These are phyloP conservation scores for Sistotremastrum suecicum DNA, from an alignment of 768 basidiomycete genomes.

Conservation along the genomic window DNA sequence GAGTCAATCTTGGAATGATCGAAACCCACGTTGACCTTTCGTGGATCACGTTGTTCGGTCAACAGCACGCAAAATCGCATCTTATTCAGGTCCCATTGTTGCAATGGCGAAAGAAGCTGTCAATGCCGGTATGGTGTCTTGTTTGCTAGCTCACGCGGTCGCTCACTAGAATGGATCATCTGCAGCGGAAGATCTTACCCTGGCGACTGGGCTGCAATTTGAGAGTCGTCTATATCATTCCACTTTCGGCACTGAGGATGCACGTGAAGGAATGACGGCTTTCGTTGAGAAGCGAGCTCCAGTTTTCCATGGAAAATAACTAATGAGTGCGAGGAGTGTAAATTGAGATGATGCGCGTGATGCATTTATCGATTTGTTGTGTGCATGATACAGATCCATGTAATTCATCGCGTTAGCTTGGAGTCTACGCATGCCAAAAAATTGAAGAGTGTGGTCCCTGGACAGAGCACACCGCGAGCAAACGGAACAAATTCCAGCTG, in stretches of 20 bases:
- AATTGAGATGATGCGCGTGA: too few relatives aligned
- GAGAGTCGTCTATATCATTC: conserved; percentile 36
- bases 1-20: not conserved
- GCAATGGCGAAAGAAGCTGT: conserved; percentile 37
- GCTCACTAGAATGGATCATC: not conserved
- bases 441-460: too few relatives aligned
- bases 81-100: conserved; percentile 17
- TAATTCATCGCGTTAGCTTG: too few relatives aligned
- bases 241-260: conserved; percentile 34
- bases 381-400: too few relatives aligned
- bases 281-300: conserved; percentile 35
- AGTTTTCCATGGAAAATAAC: too few relatives aligned
- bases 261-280: conserved; percentile 32
- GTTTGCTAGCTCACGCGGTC: not conserved
- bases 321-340: too few relatives aligned
- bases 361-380: too few relatives aligned
- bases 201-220: conserved; percentile 29
- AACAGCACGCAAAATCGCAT: conserved; percentile 18
- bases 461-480: too few relatives aligned
- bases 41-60: not conserved
- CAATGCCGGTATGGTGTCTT: conserved; percentile 21
- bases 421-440: too few relatives aligned
- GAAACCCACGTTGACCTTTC: not conserved
- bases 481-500: too few relatives aligned
- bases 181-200: conserved; percentile 31